Conservation (phyloP, 495 filamentous ascomycete species). For the Podospora pseudopauciseta region DNA sequence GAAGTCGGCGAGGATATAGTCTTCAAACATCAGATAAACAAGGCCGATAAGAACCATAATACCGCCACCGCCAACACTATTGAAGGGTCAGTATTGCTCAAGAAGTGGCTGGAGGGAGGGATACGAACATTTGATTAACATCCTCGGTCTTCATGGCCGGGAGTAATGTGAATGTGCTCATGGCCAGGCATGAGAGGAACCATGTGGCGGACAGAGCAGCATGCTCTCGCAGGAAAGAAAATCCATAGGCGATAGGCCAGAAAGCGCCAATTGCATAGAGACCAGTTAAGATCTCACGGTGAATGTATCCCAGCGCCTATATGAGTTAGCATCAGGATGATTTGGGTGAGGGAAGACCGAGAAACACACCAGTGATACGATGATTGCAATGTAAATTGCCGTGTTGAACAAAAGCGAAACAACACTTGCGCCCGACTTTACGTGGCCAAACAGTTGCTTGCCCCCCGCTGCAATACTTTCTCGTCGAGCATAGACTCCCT, state of each 20-base stretch:
- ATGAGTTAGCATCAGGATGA: conserved; percentile 18
- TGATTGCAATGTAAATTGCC: conserved; percentile 62
- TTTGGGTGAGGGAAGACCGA: neutral
- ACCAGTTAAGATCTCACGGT: conserved; percentile 79
- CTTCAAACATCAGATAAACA: conserved; percentile 78
- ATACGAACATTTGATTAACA: conserved; percentile 68
- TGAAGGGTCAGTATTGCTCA: conserved; percentile 28
- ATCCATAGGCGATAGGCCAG: conserved; percentile 76
- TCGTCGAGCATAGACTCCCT: conserved; percentile 83
- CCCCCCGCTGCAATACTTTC: conserved; percentile 65
- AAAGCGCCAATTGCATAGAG: conserved; percentile 71
- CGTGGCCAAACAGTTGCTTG: conserved; percentile 63
- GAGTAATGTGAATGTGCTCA: conserved; percentile 89
- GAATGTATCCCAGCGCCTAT: conserved; percentile 73
- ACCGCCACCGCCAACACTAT: conserved; percentile 67
- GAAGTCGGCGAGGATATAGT: conserved; percentile 56
- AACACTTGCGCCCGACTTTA: conserved; percentile 54
- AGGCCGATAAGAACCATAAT: conserved; percentile 78
- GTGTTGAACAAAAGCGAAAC: conserved; percentile 58
- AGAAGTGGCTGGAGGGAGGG: neutral
- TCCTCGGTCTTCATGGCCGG: conserved; percentile 83
- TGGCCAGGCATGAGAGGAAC: conserved; percentile 69
- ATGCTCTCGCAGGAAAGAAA: conserved; percentile 65
- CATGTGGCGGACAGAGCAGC: conserved; percentile 63
- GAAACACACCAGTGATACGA: conserved; percentile 77